A percentile compares a stretch with the other conserved stretches of the same genome.
Conservation (phyloP, 805 yeast species). For the Metschnikowia reukaufii region DNA sequence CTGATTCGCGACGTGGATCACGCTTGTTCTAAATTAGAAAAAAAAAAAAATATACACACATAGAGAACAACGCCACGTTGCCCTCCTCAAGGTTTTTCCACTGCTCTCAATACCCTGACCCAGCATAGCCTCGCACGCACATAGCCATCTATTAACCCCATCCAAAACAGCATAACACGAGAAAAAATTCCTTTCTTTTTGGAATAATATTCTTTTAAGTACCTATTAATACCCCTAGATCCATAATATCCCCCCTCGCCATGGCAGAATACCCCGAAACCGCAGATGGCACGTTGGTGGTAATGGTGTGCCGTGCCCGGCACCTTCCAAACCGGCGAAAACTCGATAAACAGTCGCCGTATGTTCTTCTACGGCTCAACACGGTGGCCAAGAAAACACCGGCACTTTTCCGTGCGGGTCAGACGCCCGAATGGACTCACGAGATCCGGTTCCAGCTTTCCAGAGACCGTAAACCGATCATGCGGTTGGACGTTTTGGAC, state of each 20-base stretch:
- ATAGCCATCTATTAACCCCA: no score
- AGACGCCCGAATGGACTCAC: slow-evolving; percentile 85
- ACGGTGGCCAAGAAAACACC: slow-evolving; percentile 79
- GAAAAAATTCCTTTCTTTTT: no score
- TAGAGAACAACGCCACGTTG: no score
- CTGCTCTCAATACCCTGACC: no score
- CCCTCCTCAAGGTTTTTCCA: no score
- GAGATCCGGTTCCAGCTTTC: slow-evolving; percentile 67
- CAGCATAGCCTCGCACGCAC: no score
- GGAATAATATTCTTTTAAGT: neutral
- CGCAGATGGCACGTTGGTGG: slow-evolving; percentile 59
- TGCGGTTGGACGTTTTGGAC: slow-evolving; percentile 77
- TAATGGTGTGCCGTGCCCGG: slow-evolving; percentile 77
- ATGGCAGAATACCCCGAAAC: slow-evolving; percentile 25
- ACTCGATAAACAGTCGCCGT: slow-evolving; percentile 92
- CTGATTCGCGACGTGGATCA: neutral
- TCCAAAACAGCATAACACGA: no score
- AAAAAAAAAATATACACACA: no score
- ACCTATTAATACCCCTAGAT: neutral
- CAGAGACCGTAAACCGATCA: slow-evolving; percentile 58
- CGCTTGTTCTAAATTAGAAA: neutral
- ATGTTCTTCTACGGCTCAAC: slow-evolving; percentile 77
- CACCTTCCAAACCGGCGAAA: slow-evolving; percentile 84
- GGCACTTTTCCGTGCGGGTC: slow-evolving; percentile 85
- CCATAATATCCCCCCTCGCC: neutral